These are phyloP conservation scores for Fusarium duplospermum DNA, from an alignment of 2,329 filamentous ascomycete species.

Conservation along the genomic window DNA sequence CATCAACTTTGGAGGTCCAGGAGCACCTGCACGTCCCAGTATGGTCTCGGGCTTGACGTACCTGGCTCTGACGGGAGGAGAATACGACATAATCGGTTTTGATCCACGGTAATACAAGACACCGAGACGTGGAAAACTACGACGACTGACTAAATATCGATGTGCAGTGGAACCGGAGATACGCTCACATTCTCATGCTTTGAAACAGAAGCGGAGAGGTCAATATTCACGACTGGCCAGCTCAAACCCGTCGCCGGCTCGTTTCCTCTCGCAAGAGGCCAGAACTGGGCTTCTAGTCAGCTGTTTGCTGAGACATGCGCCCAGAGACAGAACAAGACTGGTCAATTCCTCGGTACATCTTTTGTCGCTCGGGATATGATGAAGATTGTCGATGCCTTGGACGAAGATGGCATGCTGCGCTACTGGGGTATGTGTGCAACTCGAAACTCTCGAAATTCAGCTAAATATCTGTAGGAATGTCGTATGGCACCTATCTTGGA, in stretches of 20 bases:
- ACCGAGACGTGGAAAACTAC: neutral
- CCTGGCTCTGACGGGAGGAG: constrained; percentile 29
- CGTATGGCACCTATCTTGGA: constrained; percentile 54
- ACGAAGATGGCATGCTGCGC: constrained; percentile 51
- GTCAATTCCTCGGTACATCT: constrained; percentile 54
- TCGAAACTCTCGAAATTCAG: neutral
- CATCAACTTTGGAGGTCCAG: constrained; percentile 47
- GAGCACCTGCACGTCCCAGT: constrained; percentile 13
- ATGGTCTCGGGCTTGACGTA: neutral
- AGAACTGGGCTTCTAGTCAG: constrained; percentile 38
- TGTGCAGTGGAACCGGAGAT: constrained; percentile 41
- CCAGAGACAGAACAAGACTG: constrained; percentile 44
- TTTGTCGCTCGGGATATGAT: constrained; percentile 59
- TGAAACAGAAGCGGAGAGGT: neutral
- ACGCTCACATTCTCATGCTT: constrained; percentile 45
- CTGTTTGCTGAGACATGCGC: constrained; percentile 38
- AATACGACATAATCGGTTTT: constrained; percentile 44
- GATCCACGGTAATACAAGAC: constrained; percentile 39
- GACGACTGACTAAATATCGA: neutral
- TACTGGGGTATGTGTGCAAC: constrained; percentile 50
- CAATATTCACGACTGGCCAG: neutral
- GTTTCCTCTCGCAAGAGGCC: constrained; percentile 15
- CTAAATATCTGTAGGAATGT: constrained; percentile 35
- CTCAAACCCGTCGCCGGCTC: constrained; percentile 9
- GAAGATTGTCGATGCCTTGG: constrained; percentile 56